Base-by-base conservation (phyloP, 2,329 filamentous ascomycete genomes). In the Pyricularia pennisetigena region DNA sequence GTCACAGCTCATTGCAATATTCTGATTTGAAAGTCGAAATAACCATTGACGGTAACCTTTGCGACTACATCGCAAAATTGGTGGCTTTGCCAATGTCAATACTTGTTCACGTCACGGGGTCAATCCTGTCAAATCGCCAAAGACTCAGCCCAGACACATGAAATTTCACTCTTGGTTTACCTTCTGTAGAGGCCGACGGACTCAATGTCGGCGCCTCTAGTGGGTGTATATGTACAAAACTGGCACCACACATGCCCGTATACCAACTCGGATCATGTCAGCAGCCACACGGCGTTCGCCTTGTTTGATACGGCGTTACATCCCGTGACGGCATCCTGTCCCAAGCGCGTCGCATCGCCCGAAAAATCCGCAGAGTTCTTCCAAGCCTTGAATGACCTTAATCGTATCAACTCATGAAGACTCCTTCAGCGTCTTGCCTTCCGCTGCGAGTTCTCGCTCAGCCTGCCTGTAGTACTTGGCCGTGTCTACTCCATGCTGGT, bases 381-480 rank as follows among this genome's bases (percentile, higher is more conserved):
- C 8, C 23, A 14, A 6, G 35, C 35, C 20, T 54, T 54, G 41
- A 24, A 63, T 10, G 20, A 6, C 9, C 12, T 63, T 7, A 26
- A 14, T 26, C 9, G 61, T 63, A n/a, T 20, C 14, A 23, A 35
- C 20, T 32, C 63, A 32, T n/a, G 63, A 54, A 54, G 41, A 20
- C 24, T 30, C 63, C 20, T 35, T 32, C 29, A 24, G 24, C 16
- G 30, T 41, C 63, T 67, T 67, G 28, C 75, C 71, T 83, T 97
- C 93, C 57, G 88, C 89, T 81, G 97, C 95, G 75, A 99, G 81
- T 80, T 99, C 95, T 78, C 90, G 85, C 84, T 99, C 95, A 8
- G 95, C 95, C 79, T 97, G 93, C 78, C 90, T 90, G 81, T 97
- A 99, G 83, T 99, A 99, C 83, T 99, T 99, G 72, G 94, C 93